Conservation (phyloP, 2,329 filamentous ascomycete genomes). For the Ceratocystis eucalypticola region DNA sequence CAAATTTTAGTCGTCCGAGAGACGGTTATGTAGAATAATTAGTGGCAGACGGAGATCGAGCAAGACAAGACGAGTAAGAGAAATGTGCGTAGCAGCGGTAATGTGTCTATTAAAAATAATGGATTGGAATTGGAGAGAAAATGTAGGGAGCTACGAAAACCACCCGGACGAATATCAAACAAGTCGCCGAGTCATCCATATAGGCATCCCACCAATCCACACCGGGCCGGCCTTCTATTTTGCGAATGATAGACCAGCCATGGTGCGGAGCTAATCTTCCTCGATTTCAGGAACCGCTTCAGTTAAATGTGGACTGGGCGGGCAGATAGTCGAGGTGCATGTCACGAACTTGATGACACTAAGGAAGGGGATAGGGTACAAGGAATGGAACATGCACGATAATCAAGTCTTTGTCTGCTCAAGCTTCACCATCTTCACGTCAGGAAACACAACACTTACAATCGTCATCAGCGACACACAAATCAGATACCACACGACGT, state of each 20-base stretch:
- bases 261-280: constrained; percentile 64
- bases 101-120: constrained; percentile 14
- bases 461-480: constrained; percentile 60
- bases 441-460: constrained; percentile 46
- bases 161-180: constrained; percentile 44
- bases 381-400: constrained; percentile 14
- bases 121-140: constrained; percentile 21
- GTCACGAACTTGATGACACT: constrained; percentile 10
- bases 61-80: neutral
- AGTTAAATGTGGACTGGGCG: constrained; percentile 61
- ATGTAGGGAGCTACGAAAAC: constrained; percentile 52
- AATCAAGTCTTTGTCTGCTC: constrained; percentile 11
- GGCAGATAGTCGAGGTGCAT: constrained; percentile 57
- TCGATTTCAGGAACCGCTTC: constrained; percentile 75
- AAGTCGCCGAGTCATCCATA: constrained; percentile 53
- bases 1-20: neutral
- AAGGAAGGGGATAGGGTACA: neutral
- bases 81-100: neutral
- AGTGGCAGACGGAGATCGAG: neutral
- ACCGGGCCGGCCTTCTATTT: constrained; percentile 48
- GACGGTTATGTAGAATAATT: neutral
- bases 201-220: constrained; percentile 64
- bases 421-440: constrained; percentile 7
- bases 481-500: constrained; percentile 66
- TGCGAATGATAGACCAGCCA: constrained; percentile 51